These are phyloP conservation scores for Cetradonia linearis DNA, from an alignment of 495 filamentous ascomycete genomes.

Conservation along the genomic window DNA sequence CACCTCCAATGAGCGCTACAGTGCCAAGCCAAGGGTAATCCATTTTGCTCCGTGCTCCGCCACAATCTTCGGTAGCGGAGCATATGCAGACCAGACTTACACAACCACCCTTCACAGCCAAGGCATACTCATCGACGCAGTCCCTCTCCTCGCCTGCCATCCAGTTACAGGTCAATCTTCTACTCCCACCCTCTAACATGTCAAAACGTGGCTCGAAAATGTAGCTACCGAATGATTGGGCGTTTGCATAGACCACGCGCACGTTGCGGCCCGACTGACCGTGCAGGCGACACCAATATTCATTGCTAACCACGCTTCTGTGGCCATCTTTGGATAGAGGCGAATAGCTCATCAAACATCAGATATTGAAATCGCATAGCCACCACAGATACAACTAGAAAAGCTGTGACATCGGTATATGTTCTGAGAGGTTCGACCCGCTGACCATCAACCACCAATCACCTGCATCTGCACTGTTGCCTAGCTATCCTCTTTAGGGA, in stretches of 20 bases:
- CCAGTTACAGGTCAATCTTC: background rate
- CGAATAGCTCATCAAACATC: background rate
- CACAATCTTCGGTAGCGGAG: background rate
- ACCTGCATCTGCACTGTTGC: background rate
- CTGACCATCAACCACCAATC: background rate
- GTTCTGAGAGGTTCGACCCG: background rate
- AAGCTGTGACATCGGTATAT: background rate
- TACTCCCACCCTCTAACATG: background rate
- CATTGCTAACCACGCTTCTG: background rate
- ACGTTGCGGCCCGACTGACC: background rate
- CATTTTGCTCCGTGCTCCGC: background rate
- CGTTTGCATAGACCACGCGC: background rate
- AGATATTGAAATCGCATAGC: background rate
- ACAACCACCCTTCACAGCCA: background rate
- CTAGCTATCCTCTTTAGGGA: background rate
- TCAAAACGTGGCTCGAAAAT: background rate
- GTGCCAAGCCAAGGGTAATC: background rate
- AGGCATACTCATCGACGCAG: slow-evolving; percentile 2
- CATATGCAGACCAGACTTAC: background rate
- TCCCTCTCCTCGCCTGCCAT: background rate
- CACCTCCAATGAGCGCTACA: background rate
- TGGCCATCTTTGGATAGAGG: background rate
- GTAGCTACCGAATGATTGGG: background rate
- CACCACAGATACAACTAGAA: background rate
- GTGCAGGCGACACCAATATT: background rate